Conservation (phyloP, 371 early-diverging fungal species). For the Mycotypha africana region DNA sequence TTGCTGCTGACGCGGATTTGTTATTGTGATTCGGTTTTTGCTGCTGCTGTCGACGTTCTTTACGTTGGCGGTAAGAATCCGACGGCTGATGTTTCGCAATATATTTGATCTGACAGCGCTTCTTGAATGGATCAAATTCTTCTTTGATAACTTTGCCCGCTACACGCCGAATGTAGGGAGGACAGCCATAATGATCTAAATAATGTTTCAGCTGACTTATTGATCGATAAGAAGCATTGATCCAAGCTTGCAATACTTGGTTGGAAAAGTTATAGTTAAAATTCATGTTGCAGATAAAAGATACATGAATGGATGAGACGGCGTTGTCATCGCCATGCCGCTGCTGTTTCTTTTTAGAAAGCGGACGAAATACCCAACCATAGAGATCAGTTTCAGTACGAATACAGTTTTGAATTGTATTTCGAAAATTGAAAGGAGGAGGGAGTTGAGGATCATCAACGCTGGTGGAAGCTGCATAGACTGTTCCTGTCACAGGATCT, state of each 20-base stretch:
- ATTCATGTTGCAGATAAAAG: slow-evolving; percentile 53
- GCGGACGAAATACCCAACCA: slow-evolving; percentile 57
- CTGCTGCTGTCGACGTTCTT: slow-evolving; percentile 13
- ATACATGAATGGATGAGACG: slow-evolving; percentile 37
- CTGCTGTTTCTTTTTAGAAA: no score
- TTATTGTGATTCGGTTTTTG: not conserved
- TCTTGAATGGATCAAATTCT: slow-evolving; percentile 21
- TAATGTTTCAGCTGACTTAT: slow-evolving; percentile 33
- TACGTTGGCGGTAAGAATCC: slow-evolving; percentile 28
- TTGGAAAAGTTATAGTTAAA: slow-evolving; percentile 35
- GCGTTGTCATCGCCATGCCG: slow-evolving; percentile 30
- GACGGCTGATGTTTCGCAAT: slow-evolving; percentile 42
- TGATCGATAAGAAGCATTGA: slow-evolving; percentile 17
- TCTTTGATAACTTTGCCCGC: slow-evolving; percentile 40
- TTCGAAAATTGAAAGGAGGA: no score
- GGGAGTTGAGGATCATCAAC: slow-evolving; percentile 50
- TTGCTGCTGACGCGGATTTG: not conserved
- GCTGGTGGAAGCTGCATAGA: slow-evolving; percentile 55
- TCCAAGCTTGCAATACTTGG: slow-evolving; percentile 21
- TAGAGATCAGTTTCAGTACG: slow-evolving; percentile 48
- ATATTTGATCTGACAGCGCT: slow-evolving; percentile 21
- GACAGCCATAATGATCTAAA: slow-evolving; percentile 43
- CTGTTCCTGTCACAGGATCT: slow-evolving; percentile 45
- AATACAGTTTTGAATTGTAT: slow-evolving; percentile 28
- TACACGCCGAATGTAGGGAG: slow-evolving; percentile 48